Percentiles rank a stretch among this genome's conserved stretches.
Evolutionary conservation across 2,329 filamentous ascomycete species (phyloP).

Genomic region (Ophiostoma ulmi): DNA sequence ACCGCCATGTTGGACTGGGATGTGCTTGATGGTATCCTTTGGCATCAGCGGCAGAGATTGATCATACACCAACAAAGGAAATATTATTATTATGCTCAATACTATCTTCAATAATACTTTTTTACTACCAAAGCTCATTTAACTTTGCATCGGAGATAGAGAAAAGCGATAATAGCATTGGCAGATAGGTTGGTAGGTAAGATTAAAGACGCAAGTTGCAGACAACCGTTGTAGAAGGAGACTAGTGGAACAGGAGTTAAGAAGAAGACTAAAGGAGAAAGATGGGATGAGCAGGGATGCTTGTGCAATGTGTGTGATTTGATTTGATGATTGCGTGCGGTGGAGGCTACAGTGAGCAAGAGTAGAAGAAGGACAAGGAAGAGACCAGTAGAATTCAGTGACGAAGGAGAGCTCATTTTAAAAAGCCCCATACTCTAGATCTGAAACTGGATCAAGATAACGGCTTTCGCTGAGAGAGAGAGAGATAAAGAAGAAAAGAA

Average conservation of each 20-base stretch:
- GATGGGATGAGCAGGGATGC: conserved; percentile 12
- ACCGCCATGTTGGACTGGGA: not conserved
- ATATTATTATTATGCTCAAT: not conserved
- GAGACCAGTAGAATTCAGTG: not conserved
- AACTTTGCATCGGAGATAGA: conserved; percentile 9
- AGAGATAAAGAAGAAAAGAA: not conserved
- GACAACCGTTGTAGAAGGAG: not conserved
- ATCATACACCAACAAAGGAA: not conserved
- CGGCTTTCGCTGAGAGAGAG: not conserved
- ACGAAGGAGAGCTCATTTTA: not conserved
- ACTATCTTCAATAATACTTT: not conserved
- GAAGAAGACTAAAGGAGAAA: not conserved
- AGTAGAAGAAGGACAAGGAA: not conserved
- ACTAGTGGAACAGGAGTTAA: conserved; percentile 6
- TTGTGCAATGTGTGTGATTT: conserved; percentile 15
- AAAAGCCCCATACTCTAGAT: not conserved
- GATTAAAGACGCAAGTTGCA: not conserved
- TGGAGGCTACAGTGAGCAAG: not conserved
- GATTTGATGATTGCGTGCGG: conserved; percentile 21
- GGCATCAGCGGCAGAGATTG: not conserved
- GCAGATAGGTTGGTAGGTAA: conserved; percentile 5
- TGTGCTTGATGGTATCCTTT: not conserved
- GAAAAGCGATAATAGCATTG: not conserved
- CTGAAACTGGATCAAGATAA: conserved; percentile 10
- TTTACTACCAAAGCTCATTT: conserved; percentile 6